These are phyloP conservation scores for Zygosaccharomyces pseudobailii DNA, from an alignment of 1,139 yeast genomes.

Conservation along the genomic window DNA sequence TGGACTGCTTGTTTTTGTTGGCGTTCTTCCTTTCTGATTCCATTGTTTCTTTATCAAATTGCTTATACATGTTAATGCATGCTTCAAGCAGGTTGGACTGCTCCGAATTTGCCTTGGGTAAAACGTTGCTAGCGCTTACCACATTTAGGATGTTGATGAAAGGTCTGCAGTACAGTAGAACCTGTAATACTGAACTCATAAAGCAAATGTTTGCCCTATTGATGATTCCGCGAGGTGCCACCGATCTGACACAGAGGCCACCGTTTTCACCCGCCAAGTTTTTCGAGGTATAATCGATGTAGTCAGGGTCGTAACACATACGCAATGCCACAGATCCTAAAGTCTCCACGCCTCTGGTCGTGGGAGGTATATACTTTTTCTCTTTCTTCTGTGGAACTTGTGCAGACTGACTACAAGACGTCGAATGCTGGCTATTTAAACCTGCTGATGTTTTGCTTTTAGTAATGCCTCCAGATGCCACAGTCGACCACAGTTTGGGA, in stretches of 20 bases:
- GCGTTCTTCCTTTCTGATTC: conserved; percentile 13
- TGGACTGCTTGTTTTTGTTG: conserved; percentile 6
- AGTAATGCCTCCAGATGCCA: conserved; percentile 29
- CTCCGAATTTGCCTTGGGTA: conserved; percentile 42
- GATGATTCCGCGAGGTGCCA: conserved; percentile 64
- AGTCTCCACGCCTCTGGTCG: conserved; percentile 39
- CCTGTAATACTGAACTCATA: conserved; percentile 88
- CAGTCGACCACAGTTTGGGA: conserved; percentile 34
- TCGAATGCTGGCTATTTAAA: conserved; percentile 10
- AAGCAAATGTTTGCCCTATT: conserved; percentile 93
- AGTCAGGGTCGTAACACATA: conserved; percentile 37
- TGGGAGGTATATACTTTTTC: conserved; percentile 36
- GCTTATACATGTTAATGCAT: conserved; percentile 50
- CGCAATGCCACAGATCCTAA: conserved; percentile 40
- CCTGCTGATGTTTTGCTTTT: conserved; percentile 17
- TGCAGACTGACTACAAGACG: conserved; percentile 7
- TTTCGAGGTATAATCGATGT: conserved; percentile 23
- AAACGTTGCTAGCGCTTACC: conserved; percentile 51
- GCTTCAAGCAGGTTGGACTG: conserved; percentile 76
- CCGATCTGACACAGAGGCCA: conserved; percentile 26
- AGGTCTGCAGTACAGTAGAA: conserved; percentile 74
- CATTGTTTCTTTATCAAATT: conserved; percentile 38
- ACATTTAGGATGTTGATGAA: conserved; percentile 62
- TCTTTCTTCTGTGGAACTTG: conserved; percentile 27
- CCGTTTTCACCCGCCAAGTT: conserved; percentile 17